These are phyloP conservation scores for Thinopyrum obtusiflorum DNA, from an alignment of 202 grass and related monocot species.

Conservation along the genomic window DNA sequence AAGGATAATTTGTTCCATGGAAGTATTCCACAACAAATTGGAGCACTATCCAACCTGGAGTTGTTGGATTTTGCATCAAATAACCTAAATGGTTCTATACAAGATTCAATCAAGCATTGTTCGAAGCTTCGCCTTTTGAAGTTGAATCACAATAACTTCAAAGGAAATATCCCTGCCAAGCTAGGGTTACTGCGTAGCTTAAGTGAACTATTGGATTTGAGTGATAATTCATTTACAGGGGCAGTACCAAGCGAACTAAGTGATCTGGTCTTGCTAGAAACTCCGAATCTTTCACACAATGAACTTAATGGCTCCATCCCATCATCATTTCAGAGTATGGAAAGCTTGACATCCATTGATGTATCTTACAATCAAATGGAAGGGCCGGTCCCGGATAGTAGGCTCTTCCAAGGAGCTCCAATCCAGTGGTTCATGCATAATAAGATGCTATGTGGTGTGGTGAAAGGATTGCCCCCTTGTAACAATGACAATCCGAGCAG, in stretches of 20 bases:
- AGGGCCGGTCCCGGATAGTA: conserved; percentile 28
- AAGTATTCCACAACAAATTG: background rate
- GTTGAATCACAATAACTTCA: conserved; percentile 25
- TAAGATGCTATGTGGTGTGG: background rate
- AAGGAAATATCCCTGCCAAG: conserved; percentile 31
- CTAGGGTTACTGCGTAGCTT: conserved; percentile 29
- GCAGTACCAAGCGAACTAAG: conserved; percentile 32
- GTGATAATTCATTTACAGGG: conserved; percentile 44
- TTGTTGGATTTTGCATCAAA: conserved; percentile 41
- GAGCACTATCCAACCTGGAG: background rate
- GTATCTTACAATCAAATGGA: background rate
- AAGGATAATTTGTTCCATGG: no score
- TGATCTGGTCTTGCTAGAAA: conserved; percentile 19
- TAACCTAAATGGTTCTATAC: conserved; percentile 9
- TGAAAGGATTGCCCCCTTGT: background rate
- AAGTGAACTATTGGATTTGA: conserved; percentile 50
- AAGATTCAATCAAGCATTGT: conserved; percentile 3
- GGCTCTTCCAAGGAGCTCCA: conserved; percentile 24
- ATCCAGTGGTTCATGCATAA: background rate
- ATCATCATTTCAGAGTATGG: background rate
- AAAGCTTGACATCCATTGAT: background rate
- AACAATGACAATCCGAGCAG: background rate
- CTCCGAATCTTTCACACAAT: conserved; percentile 51
- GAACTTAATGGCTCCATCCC: conserved; percentile 23
- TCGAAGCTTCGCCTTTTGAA: conserved; percentile 5